Evolutionary conservation across 495 filamentous ascomycete genomes (phyloP), one percentile per base, ranked within the genome.

Genomic region (Annulohypoxylon bovei): DNA sequence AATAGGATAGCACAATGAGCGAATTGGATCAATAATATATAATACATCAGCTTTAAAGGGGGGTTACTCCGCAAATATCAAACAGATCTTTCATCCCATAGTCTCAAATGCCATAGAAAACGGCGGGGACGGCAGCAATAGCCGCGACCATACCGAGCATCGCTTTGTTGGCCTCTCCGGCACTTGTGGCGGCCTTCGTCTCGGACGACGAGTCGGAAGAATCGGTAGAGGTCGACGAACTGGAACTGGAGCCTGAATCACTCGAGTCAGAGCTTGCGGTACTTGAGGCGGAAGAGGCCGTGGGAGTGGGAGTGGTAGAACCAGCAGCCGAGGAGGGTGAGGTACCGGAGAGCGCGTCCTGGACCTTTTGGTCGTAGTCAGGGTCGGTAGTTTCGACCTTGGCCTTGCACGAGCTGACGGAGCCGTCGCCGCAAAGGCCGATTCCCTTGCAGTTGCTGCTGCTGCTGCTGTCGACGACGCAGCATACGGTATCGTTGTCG

Each of bases 311-410:
- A 44, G 47, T 14, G 23, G 47, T 27, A 50, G 47, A 16, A 12
- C 14, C 30, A 53, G 50, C 4, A 52, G 44, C 28, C 5, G 59
- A 42, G 5, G 62, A 20, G 11, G 62, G 35, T 11, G 52, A 40
- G 20, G 62, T 58, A 65, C 62, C 62, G 27, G 44, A 47, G 25
- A 27, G 28, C 14, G 62, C 30, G 42, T 49, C 32, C 37, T 30
- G 20, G 62, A 57, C 37, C 20, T 56, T 54, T 39, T 55, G 23
- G 50, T 65, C 62, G 50, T 56, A 65, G 62, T 65, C 28, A n/a
- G 47, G 25, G 50, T 65, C 62, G 50, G 40, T 56, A 1, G 54
- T 37, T 4, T 27, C 20, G 37, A 55, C 40, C 28, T 55, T 46
- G 50, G 52, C 52, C 28, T 46, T 47, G 62, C 50, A 56, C 5